Evolutionary conservation across 1,284 basidiomycete species (phyloP), one percentile per base, ranked within the genome.

Genomic region (Somion occarium): DNA sequence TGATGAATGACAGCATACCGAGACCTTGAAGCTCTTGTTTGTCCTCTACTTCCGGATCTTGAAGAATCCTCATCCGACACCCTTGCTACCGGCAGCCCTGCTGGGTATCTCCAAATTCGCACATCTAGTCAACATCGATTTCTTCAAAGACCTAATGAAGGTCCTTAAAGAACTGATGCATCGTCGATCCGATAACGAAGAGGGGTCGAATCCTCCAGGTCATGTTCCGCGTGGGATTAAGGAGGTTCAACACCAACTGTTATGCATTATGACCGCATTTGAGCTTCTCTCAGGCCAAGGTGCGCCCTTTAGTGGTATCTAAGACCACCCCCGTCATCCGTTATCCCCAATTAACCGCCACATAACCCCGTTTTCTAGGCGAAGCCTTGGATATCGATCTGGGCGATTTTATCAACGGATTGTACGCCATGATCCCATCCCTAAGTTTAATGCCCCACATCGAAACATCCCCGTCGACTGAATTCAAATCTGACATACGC

Each of bases 51-150:
- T 99, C 71, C 87, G 91, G 57, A 90, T 99, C 61, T 76, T 99
- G 58, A 99, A 99, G 73, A 85, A 87, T 62, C 83, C 91, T 4
- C 76, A 76, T n/a, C 85, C 86, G 15, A 88, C 87, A 2, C 85
- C 88, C 4, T 78, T 99, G 7, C 77, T 99, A 19, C 88, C 93
- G 11, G 83, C 91, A 23, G 94, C 94, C 24, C 74, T 99, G 57
- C 87, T 90, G 63, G 97, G 97, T 54, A 88, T 99, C 61, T 85
- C 93, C 3, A 86, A 86, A 69, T 99, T 92, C 64, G 89, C 96
- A 0, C 97, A 99, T 68, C 80, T 98, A 51, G 93, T 99, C 69
- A 99, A 98, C 70, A 82, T 99, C 61, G 97, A 99, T 68, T 99
- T 99, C 72, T 99, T 99, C 83, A 87, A 88, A 59, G 97, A 99